Conservation (phyloP, 768 basidiomycete genomes). For the Leccinum ochraceum region DNA sequence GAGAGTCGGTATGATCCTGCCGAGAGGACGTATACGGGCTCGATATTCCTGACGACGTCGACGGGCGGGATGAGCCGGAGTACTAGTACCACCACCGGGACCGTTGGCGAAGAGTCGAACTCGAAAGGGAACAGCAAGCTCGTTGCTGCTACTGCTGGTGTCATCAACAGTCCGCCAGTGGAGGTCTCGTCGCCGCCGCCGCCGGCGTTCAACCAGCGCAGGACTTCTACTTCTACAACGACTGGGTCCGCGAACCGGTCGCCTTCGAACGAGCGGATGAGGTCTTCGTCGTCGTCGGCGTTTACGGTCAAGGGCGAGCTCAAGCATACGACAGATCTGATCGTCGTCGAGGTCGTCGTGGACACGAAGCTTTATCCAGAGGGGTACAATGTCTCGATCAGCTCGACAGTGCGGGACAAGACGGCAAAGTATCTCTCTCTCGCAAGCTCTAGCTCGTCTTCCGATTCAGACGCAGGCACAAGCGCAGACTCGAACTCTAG, state of each 20-base stretch:
- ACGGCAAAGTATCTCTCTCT: constrained; percentile 38
- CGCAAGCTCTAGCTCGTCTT: constrained; percentile 1
- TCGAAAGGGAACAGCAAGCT: constrained; percentile 41
- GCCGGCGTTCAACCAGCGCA: constrained; percentile 18
- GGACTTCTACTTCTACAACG: constrained; percentile 25
- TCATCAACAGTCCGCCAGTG: neutral
- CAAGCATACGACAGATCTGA: constrained; percentile 61
- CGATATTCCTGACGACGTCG: constrained; percentile 46
- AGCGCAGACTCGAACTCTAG: neutral
- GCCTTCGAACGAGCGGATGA: constrained; percentile 35
- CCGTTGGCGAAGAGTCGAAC: constrained; percentile 37
- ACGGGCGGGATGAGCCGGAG: constrained; percentile 5
- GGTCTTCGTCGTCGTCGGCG: constrained; percentile 43
- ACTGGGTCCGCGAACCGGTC: constrained; percentile 28
- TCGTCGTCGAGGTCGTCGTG: constrained; percentile 77
- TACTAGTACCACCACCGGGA: constrained; percentile 15
- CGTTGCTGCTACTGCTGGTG: neutral
- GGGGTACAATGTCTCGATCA: constrained; percentile 62
- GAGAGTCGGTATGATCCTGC: constrained; percentile 52
- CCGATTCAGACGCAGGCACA: neutral
- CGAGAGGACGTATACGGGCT: constrained; percentile 50
- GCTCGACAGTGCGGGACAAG: constrained; percentile 44
- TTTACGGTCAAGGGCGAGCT: constrained; percentile 66
- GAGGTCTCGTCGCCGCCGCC: constrained; percentile 28
- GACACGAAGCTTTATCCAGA: constrained; percentile 79